These are phyloP conservation scores for Plasmopara viticola DNA, from an alignment of 352 stramenopile species.

Conservation along the genomic window DNA sequence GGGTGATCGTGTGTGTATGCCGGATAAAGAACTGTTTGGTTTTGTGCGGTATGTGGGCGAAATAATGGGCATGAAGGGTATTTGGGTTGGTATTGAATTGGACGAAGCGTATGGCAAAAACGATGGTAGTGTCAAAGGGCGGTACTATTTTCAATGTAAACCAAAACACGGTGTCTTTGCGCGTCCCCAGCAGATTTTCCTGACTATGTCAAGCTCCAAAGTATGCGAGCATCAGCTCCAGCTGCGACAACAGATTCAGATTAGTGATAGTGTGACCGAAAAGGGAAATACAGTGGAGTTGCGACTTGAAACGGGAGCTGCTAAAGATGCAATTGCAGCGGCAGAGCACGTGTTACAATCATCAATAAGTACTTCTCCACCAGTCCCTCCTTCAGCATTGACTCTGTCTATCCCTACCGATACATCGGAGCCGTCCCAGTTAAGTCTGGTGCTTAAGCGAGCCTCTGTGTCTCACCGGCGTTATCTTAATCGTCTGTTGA, in stretches of 20 bases:
- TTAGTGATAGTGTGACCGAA: slow-evolving; percentile 18
- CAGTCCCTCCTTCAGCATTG: slow-evolving; percentile 14
- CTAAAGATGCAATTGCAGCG: slow-evolving; percentile 16
- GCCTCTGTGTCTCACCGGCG: slow-evolving; percentile 61
- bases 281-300: slow-evolving; percentile 17
- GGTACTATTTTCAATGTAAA: slow-evolving; percentile 75
- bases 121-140: slow-evolving; percentile 74
- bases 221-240: slow-evolving; percentile 45
- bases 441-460: slow-evolving; percentile 53
- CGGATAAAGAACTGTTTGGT: slow-evolving; percentile 77
- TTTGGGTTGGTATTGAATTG: slow-evolving; percentile 76
- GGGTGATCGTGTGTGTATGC: slow-evolving; percentile 77
- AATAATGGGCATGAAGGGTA: slow-evolving; percentile 58
- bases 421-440: slow-evolving; percentile 41
- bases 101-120: slow-evolving; percentile 77
- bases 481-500: slow-evolving; percentile 62
- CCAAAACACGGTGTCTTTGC: slow-evolving; percentile 78
- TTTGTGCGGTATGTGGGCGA: slow-evolving; percentile 74
- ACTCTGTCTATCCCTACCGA: slow-evolving; percentile 19
- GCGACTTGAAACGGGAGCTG: slow-evolving; percentile 15
- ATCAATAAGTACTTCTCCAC: slow-evolving; percentile 18
- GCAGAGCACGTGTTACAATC: slow-evolving; percentile 16
- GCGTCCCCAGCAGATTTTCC: slow-evolving; percentile 66
- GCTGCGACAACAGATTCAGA: slow-evolving; percentile 28
- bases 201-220: slow-evolving; percentile 54